Conservation (phyloP, 805 yeast genomes). For the Suhomyces faveliae region DNA sequence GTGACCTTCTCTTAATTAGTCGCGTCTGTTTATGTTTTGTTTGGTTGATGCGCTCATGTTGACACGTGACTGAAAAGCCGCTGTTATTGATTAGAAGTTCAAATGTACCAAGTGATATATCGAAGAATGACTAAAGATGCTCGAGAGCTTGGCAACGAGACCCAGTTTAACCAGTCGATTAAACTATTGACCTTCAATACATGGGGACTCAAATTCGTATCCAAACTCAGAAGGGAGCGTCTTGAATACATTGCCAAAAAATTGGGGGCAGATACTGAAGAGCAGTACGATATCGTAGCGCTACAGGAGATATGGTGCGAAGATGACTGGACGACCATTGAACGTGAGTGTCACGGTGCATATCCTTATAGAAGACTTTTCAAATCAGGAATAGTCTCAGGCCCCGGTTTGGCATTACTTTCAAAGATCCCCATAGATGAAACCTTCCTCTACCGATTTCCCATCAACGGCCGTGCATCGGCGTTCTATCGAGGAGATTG, state of each 20-base stretch:
- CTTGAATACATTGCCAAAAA: constrained; percentile 71
- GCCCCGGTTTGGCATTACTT: constrained; percentile 88
- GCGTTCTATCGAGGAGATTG: constrained; percentile 96
- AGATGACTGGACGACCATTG: constrained; percentile 74
- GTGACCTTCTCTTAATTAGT: neutral
- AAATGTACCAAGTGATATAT: neutral
- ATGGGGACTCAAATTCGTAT: constrained; percentile 88
- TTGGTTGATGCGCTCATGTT: neutral
- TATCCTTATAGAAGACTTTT: constrained; percentile 71
- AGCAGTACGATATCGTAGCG: constrained; percentile 77
- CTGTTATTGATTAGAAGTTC: neutral
- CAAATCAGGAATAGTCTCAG: constrained; percentile 81
- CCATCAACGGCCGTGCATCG: constrained; percentile 90
- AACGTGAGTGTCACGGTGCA: constrained; percentile 36
- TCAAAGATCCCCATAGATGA: constrained; percentile 81
- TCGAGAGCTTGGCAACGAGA: neutral
- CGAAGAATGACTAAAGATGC: constrained; percentile 1
- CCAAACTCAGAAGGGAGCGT: constrained; percentile 66
- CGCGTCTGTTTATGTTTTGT: constrained; percentile 1
- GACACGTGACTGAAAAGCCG: neutral
- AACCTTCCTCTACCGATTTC: constrained; percentile 78
- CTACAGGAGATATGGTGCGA: constrained; percentile 94
- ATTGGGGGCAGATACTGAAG: constrained; percentile 43
- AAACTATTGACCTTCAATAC: constrained; percentile 69
- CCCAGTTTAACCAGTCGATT: constrained; percentile 17